Evolutionary conservation across 345 rosid species (phyloP), one percentile per base, ranked within the genome.

Genomic region (Salix exigua): DNA sequence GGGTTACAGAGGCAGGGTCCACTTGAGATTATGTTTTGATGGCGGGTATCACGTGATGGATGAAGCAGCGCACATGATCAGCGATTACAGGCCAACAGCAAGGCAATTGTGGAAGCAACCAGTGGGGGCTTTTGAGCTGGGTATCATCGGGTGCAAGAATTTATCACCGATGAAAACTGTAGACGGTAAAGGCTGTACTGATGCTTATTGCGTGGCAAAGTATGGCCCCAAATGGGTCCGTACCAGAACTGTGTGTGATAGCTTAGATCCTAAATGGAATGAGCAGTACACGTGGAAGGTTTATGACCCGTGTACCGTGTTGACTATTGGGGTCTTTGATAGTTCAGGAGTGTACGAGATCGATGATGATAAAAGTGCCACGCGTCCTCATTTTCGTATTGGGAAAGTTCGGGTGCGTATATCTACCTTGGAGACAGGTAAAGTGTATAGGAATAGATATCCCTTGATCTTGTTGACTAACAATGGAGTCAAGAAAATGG

Each of bases 11-110:
- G 93, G 97, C 14, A 88, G 97, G 84, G 84, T 89, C 1, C 98
- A 94, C 64, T 60, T 94, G 46, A 80, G 96, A 72, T 73, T 92
- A 69, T 94, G 97, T 73, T 92, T 92, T 68, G 98, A 94, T 65
- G 98, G 97, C 0, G 97, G 98, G 12, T 94, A 94, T 83, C 97
- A 94, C 84, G 97, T 94, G 85, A 91, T 90, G 89, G 98, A 94
- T 66, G 98, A 94, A 83, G 88, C 92, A 51, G 95, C 95, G 51
- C 89, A 90, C 82, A 84, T 88, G 78, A 90, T 97, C 82, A 92
- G 98, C 73, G 97, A 94, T 79, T 92, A 85, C 73, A 86, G 95
- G 4, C 95, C 97, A 4, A 94, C 98, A 30, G 97, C 98, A 25
- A 90, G 94, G 83, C 98, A 92, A 72, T 70, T 94, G 0, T 92